Percentiles rank a stretch among this genome's conserved stretches.
Evolutionary conservation across 352 stramenopile species (phyloP).

Genomic region (Pythium phragmiticola): DNA sequence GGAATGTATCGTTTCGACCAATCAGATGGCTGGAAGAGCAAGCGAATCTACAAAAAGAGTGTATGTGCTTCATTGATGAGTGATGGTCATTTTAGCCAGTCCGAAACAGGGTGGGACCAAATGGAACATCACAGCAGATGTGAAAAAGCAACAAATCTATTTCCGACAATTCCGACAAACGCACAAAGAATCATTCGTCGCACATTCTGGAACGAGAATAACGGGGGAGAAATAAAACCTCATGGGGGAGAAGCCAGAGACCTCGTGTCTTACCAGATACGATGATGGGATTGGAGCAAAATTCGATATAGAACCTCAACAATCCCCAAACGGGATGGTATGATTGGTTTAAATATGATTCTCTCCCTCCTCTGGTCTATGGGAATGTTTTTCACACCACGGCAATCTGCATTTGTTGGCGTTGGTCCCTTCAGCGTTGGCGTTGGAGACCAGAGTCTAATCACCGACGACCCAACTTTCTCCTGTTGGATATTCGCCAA

Average conservation of each 20-base stretch:
- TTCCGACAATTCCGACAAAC: not conserved
- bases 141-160: not conserved
- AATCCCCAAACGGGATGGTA: not conserved
- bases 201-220: constrained; percentile 24
- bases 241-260: constrained; percentile 18
- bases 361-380: too few relatives aligned
- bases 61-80: constrained; percentile 10
- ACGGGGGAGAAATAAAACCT: constrained; percentile 27
- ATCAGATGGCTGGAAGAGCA: not conserved
- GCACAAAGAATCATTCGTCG: constrained; percentile 1
- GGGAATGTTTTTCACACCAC: too few relatives aligned
- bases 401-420: constrained; percentile 7
- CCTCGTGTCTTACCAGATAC: not conserved
- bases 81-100: constrained; percentile 22
- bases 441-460: constrained; percentile 22
- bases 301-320: not conserved
- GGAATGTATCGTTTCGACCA: not conserved
- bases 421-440: not conserved
- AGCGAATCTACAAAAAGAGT: constrained; percentile 12
- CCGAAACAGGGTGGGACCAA: not conserved
- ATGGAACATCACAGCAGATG: not conserved
- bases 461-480: not conserved
- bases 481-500: not conserved
- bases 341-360: constrained; percentile 4
- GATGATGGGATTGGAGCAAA: constrained; percentile 4